These are phyloP conservation scores for Phyllosticta citriasiana DNA, from an alignment of 2,329 filamentous ascomycete species.

Conservation along the genomic window DNA sequence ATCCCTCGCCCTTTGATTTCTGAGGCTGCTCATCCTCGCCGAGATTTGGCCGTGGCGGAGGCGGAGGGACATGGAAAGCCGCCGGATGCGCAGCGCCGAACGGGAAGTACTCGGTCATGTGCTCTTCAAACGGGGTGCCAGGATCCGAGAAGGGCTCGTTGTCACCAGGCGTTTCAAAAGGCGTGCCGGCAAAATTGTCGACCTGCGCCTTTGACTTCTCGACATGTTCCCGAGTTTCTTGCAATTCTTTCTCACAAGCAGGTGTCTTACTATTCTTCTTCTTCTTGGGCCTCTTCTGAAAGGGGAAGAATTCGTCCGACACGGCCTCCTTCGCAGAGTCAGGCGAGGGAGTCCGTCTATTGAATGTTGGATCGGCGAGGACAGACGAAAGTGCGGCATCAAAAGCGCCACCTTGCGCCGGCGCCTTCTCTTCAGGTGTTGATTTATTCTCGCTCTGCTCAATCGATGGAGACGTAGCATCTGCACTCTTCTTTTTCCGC, in stretches of 20 bases:
- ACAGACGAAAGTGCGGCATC: constrained; percentile 28
- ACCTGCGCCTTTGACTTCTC: neutral
- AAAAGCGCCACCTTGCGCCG: constrained; percentile 13
- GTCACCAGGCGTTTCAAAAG: constrained; percentile 4
- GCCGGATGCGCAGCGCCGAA: neutral
- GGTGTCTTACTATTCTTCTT: constrained; percentile 22
- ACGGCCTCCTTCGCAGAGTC: constrained; percentile 15
- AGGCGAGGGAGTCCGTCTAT: neutral
- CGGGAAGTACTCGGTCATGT: neutral
- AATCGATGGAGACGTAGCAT: neutral
- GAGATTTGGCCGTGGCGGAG: neutral
- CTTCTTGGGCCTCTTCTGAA: constrained; percentile 20
- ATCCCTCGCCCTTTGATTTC: neutral
- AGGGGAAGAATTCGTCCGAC: constrained; percentile 18
- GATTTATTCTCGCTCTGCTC: constrained; percentile 12
- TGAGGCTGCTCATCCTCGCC: neutral
- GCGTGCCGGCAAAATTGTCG: neutral
- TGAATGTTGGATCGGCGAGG: constrained; percentile 27
- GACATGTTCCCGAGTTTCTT: neutral
- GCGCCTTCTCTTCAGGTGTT: neutral
- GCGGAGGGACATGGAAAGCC: neutral
- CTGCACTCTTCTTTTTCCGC: constrained; percentile 21
- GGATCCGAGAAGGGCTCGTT: neutral
- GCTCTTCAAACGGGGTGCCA: neutral
- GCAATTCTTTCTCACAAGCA: neutral